A percentile compares a stretch with the other conserved stretches of the same genome.
Evolutionary conservation across 805 yeast genomes (phyloP).

Genomic region (Kodamaea neixiangensis): DNA sequence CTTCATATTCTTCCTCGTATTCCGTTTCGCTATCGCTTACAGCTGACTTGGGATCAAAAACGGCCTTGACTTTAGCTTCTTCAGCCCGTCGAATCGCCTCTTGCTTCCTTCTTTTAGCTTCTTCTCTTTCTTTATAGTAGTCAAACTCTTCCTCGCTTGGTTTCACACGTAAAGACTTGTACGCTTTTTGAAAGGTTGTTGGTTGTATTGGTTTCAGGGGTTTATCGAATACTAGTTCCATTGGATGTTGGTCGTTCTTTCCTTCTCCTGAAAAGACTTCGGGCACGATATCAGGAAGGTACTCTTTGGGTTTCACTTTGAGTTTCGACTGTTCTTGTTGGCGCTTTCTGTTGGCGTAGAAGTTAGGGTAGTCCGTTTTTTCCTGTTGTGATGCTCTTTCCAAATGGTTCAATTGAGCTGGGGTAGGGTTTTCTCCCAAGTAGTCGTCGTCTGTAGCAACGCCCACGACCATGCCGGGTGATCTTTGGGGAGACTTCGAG

Average conservation of each 20-base stretch:
- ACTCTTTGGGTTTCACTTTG: conserved; percentile 33
- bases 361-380: conserved; percentile 23
- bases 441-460: conserved; percentile 21
- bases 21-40: conserved; percentile 17
- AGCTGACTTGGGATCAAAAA: conserved; percentile 22
- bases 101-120: conserved; percentile 16
- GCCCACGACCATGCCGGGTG: background rate
- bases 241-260: conserved; percentile 36
- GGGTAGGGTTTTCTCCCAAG: conserved; percentile 37
- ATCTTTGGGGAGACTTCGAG: background rate
- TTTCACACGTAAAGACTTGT: conserved; percentile 29
- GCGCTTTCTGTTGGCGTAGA: conserved; percentile 39
- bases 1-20: conserved; percentile 9
- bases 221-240: conserved; percentile 39
- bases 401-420: conserved; percentile 36
- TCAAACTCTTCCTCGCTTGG: conserved; percentile 38
- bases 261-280: conserved; percentile 39
- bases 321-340: conserved; percentile 30
- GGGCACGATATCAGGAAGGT: conserved; percentile 41
- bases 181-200: conserved; percentile 22
- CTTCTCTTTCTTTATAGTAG: conserved; percentile 28
- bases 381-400: conserved; percentile 14
- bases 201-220: conserved; percentile 21
- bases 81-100: conserved; percentile 15
- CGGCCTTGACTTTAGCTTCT: conserved; percentile 17